Evolutionary conservation across 345 rosid genomes (phyloP).

Genomic region (Pugionium cornutum): DNA sequence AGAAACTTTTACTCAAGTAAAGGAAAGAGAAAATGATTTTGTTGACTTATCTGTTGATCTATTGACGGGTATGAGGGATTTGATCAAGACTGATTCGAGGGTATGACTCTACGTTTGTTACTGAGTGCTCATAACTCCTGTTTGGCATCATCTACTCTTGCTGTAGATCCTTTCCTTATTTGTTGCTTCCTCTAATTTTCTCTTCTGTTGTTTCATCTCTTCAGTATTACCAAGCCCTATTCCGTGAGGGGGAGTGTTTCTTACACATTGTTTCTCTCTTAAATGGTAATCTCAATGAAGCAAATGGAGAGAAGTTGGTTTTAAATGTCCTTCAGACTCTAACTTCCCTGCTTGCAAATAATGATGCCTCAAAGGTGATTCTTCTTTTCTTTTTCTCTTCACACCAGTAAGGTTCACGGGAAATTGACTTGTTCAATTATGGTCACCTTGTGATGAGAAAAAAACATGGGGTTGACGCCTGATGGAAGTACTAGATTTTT

Average conservation of each 20-base stretch:
- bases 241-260: conserved; percentile 93
- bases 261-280: conserved; percentile 87
- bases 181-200: conserved; percentile 28
- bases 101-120: conserved; percentile 44
- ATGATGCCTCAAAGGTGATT: conserved; percentile 84
- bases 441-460: conserved; percentile 3
- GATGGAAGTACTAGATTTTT: conserved; percentile 1
- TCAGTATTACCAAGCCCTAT: conserved; percentile 87
- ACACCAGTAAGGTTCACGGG: conserved; percentile 8
- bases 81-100: conserved; percentile 58
- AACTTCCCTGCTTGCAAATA: conserved; percentile 73
- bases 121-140: conserved; percentile 22
- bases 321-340: conserved; percentile 85
- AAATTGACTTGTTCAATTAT: conserved; percentile 20
- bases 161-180: conserved; percentile 18
- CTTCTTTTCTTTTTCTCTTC: conserved; percentile 26
- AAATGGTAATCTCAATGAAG: conserved; percentile 80
- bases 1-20: conserved; percentile 83
- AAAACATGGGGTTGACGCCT: conserved; percentile 3
- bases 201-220: conserved; percentile 35
- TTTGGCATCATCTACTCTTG: conserved; percentile 19
- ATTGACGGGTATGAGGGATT: conserved; percentile 79
- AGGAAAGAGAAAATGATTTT: conserved; percentile 69
- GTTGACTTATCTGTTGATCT: conserved; percentile 68
- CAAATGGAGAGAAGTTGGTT: conserved; percentile 80